These are phyloP conservation scores for Globisporangium mamillatum DNA, from an alignment of 352 stramenopile species.

Conservation along the genomic window DNA sequence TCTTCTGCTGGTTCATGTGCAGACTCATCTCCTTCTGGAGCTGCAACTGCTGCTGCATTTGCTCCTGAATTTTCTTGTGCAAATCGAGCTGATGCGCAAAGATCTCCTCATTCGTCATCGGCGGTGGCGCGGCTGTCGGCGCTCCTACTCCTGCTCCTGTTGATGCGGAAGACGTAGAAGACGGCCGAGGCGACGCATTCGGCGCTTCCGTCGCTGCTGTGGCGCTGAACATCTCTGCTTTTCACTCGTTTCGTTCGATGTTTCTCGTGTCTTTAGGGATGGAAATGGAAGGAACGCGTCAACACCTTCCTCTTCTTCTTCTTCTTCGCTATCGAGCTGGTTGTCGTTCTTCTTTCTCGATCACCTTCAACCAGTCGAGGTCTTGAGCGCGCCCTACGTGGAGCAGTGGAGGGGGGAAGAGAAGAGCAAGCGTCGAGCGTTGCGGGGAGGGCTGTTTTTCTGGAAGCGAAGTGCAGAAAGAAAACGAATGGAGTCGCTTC, in stretches of 20 bases:
- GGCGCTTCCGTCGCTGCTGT: neutral
- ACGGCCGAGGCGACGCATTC: constrained; percentile 4
- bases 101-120: constrained; percentile 78
- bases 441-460: neutral
- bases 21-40: constrained; percentile 84
- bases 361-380: neutral
- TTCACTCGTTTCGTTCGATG: constrained; percentile 8
- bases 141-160: neutral
- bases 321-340: neutral
- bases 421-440: neutral
- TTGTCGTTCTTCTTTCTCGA: neutral
- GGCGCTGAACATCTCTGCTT: constrained; percentile 13
- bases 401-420: neutral
- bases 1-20: constrained; percentile 41
- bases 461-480: neutral
- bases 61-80: constrained; percentile 84
- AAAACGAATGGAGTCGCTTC: neutral
- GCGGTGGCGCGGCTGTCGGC: constrained; percentile 4
- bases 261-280: neutral
- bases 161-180: constrained; percentile 7
- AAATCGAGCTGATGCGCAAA: constrained; percentile 77
- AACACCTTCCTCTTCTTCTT: neutral
- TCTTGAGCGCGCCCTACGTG: neutral
- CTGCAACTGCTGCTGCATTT: constrained; percentile 86
- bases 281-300: neutral